Evolutionary conservation across 2,329 filamentous ascomycete species (phyloP), one percentile per base, ranked within the genome.

Genomic region (Thyridium curvatum): DNA sequence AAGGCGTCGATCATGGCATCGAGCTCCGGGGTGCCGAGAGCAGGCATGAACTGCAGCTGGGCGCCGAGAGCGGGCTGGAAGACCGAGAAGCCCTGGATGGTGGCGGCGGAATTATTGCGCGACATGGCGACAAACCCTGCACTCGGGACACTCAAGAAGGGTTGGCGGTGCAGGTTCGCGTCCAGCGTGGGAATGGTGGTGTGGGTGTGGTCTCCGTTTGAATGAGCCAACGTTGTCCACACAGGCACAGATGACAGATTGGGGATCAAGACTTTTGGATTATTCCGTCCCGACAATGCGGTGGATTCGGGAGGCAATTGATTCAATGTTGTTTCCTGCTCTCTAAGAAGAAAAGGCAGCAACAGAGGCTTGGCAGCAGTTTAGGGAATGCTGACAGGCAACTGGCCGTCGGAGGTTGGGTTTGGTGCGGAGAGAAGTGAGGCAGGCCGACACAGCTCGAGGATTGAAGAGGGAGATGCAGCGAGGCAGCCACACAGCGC

Each of bases 21-120:
- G 38, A 82, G 68, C 57, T 86, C 71, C 60, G 74, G 50, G 44
- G 72, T 66, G 54, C 81, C 65, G 60, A 87, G 64, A 52, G 82
- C 63, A 64, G 86, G 72, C 56, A 80, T 61, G 72, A 87, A 79
- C 61, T 87, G 66, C 41, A 82, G 65, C 44, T 71, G 61, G 35
- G 71, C 68, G 37, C 77, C 77, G 39, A 77, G 63, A 35, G 65
- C 56, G 32, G 74, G 67, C 64, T 82, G 78, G 53, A 70, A 77
- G 55, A 82, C 67, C 43, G 75, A 77, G 58, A 79, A 79, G 41
- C 73, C 73, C 60, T 69, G 58, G 30, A 62, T 50, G 46, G 58
- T 49, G 43, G 48, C 50, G 46, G 51, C 40, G 34, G 61, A 60
- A 44, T 52, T 52, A 49, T 60, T 59, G 43, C 53, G 52, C 38